phyloP scores from a whole-genome alignment of 352 stramenopile species.

The Pythium folliculosum region DNA sequence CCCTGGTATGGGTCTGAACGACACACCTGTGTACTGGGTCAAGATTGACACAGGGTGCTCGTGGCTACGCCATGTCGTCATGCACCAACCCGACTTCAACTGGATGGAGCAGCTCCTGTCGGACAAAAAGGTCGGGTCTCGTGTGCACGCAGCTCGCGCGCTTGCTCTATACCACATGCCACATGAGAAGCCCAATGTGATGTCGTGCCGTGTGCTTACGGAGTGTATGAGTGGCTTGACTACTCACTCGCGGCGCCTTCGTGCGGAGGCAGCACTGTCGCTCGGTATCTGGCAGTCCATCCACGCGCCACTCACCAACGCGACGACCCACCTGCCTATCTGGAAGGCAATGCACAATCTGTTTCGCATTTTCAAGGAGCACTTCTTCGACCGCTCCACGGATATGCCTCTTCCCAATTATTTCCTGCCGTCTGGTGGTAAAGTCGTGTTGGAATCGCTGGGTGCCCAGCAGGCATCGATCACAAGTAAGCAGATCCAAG shows the following conservation, averaged over 20 bases:
- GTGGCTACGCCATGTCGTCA: conserved; percentile 82
- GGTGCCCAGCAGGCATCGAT: conserved; percentile 81
- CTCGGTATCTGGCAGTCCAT: conserved; percentile 87
- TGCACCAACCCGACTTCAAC: conserved; percentile 88
- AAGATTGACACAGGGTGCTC: conserved; percentile 81
- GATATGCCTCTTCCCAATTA: conserved; percentile 89
- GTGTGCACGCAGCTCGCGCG: conserved; percentile 77
- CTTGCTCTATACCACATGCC: conserved; percentile 77
- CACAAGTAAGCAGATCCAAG: conserved; percentile 84
- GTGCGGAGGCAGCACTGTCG: conserved; percentile 71
- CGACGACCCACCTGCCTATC: conserved; percentile 76
- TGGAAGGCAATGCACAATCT: conserved; percentile 89
- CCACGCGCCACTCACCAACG: conserved; percentile 79
- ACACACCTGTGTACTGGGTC: conserved; percentile 87
- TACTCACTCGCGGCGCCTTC: conserved; percentile 74
- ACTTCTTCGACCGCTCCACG: conserved; percentile 79
- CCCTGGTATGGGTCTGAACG: conserved; percentile 83
- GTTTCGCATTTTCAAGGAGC: conserved; percentile 88
- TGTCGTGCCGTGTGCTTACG: conserved; percentile 81
- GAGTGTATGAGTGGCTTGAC: conserved; percentile 86
- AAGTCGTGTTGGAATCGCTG: conserved; percentile 76
- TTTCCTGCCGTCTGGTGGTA: conserved; percentile 81
- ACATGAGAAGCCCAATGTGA: conserved; percentile 86
- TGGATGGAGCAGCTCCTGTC: conserved; percentile 88
- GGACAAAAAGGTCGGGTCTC: conserved; percentile 81